phyloP scores from a whole-genome alignment of 192 early-diverging fungal species.

The Backusella macrospora region DNA sequence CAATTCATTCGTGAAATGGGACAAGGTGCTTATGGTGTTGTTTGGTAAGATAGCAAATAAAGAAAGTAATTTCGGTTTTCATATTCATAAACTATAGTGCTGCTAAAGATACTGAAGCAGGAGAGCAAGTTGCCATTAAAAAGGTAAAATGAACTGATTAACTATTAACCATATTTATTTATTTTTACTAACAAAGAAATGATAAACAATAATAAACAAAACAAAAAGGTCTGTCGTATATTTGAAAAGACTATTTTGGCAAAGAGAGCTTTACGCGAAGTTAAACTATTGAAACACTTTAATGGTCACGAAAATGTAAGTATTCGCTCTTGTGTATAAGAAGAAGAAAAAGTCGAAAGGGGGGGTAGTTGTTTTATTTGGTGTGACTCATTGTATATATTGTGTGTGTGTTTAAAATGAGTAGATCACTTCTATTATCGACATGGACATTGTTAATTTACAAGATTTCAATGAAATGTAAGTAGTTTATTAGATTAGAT shows the following conservation, averaged over 20 bases:
- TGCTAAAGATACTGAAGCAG: constrained; percentile 80
- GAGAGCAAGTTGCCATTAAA: constrained; percentile 91
- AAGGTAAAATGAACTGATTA: constrained; percentile 34
- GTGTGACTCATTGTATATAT: background rate
- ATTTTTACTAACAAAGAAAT: no score
- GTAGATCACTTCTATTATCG: constrained; percentile 48
- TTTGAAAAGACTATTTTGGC: constrained; percentile 85
- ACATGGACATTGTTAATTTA: constrained; percentile 69
- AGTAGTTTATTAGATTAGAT: background rate
- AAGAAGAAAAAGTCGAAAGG: background rate
- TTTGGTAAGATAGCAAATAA: constrained; percentile 60
- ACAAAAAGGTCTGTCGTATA: constrained; percentile 73
- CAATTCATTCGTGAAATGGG: constrained; percentile 79
- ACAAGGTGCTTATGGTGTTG: constrained; percentile 88
- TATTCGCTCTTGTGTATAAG: background rate
- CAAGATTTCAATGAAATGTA: constrained; percentile 52
- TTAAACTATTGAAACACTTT: constrained; percentile 90
- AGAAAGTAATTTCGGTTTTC: background rate
- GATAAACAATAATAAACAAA: no score
- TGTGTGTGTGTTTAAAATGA: background rate
- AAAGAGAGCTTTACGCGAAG: constrained; percentile 86
- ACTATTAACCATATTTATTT: no score
- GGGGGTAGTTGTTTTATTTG: background rate
- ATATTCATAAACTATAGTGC: constrained; percentile 53
- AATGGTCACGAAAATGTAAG: constrained; percentile 88